Evolutionary conservation across 75 land plant species (phyloP), one percentile per base, ranked within the genome.

Genomic region (Selaginella moellendorffii): DNA sequence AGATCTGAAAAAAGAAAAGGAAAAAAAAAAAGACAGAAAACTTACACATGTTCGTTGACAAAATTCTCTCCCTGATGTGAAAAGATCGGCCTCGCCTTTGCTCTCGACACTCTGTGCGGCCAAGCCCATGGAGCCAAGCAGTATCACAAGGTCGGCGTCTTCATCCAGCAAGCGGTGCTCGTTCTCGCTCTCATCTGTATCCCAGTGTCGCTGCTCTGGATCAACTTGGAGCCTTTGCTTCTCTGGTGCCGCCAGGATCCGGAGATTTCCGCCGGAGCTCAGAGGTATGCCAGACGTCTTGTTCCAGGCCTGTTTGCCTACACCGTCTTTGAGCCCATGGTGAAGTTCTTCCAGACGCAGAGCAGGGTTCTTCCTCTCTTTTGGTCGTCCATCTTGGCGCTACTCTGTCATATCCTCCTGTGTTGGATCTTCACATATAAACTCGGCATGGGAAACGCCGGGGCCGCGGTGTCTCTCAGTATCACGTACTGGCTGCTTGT

Each of bases 71-170:
- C n/a, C n/a, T n/a, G n/a, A n/a, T n/a, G n/a, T n/a, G n/a, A n/a
- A n/a, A n/a, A 83, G 88, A 26, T 78, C 2, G 88, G 88, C 0
- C 82, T 85, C 85, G 92, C 79, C 36, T 82, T 82, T 29, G 83
- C 87, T 14, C 64, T 87, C 2, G 92, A 87, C 64, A 87, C 88
- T 5, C 69, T 87, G 28, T 80, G 85, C 14, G 88, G 88, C n/a
- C n/a, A n/a, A n/a, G n/a, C n/a, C n/a, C n/a, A n/a, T n/a, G n/a
- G n/a, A n/a, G n/a, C n/a, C n/a, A 27, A 64, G 54, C 74, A 73
- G 61, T 69, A 77, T 42, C 56, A 64, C 66, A 71, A 82, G 80
- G 67, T 85, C 23, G 88, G 86, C 1, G 62, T 83, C 2, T 80
- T 80, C 54, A 56, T 87, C 64, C 91, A 87, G 52, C 51, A 81